These are phyloP conservation scores for Pseudoscleropodium purum DNA, from an alignment of 225 moss, liverwort and hornwort species.

Conservation along the genomic window DNA sequence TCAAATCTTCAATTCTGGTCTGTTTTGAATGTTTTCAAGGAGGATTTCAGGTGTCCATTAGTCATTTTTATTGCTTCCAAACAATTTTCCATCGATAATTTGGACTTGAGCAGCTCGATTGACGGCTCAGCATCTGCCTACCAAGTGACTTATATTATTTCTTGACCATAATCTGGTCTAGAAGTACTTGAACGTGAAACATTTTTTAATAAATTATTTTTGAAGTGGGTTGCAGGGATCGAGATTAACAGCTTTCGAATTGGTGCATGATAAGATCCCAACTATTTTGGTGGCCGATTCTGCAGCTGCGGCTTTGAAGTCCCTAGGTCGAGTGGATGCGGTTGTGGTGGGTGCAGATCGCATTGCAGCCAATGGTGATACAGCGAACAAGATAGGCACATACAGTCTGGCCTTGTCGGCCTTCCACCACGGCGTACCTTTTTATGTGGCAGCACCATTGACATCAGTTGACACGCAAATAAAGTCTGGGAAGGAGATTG, in stretches of 20 bases:
- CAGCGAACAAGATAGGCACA: constrained; percentile 94
- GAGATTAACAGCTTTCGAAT: constrained; percentile 75
- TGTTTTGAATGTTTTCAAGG: not conserved
- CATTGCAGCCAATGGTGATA: constrained; percentile 79
- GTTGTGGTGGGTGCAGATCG: constrained; percentile 93
- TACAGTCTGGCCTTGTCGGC: constrained; percentile 72
- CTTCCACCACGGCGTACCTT: constrained; percentile 57
- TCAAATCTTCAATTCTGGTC: not conserved
- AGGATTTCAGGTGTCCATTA: not conserved
- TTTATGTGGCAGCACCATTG: constrained; percentile 82
- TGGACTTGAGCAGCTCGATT: not conserved
- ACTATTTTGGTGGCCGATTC: constrained; percentile 81
- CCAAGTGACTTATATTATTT: not conserved
- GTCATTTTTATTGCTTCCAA: not conserved
- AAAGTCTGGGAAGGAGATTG: constrained; percentile 59
- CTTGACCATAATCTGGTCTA: not conserved
- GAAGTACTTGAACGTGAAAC: not conserved
- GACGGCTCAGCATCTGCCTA: not conserved
- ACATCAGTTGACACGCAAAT: constrained; percentile 64
- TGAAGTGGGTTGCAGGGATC: constrained; percentile 41
- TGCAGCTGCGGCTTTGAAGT: constrained; percentile 65
- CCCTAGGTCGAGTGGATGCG: constrained; percentile 65
- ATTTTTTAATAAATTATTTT: not conserved
- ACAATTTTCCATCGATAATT: not conserved
- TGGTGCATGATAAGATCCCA: constrained; percentile 82